Conservation (phyloP, 805 yeast species). For the Yarrowia yakushimensis region DNA sequence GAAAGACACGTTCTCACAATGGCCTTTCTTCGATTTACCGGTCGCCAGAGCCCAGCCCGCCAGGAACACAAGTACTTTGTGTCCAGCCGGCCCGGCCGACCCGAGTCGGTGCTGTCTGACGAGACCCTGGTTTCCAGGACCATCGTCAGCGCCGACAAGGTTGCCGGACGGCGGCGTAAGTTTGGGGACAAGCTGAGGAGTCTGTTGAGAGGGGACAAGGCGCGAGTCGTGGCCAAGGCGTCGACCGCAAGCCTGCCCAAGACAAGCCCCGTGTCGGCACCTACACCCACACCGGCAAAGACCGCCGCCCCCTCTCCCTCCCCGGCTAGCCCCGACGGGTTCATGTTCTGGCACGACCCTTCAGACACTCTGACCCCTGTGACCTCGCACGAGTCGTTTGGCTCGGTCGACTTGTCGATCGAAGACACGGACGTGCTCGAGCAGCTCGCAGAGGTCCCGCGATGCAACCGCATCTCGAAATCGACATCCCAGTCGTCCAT, state of each 20-base stretch:
- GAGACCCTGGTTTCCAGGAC: slow-evolving; percentile 19
- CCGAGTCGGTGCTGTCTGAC: slow-evolving; percentile 17
- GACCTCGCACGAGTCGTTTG: slow-evolving; percentile 16
- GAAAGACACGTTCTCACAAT: neutral
- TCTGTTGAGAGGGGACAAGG: slow-evolving; percentile 21
- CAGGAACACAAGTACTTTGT: slow-evolving; percentile 24
- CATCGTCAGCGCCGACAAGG: slow-evolving; percentile 21
- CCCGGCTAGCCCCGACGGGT: slow-evolving; percentile 17
- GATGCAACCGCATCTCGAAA: slow-evolving; percentile 23
- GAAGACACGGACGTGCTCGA: slow-evolving; percentile 12
- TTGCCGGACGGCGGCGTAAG: slow-evolving; percentile 24
- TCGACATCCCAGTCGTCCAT: slow-evolving; percentile 19
- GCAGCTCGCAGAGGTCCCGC: slow-evolving; percentile 22
- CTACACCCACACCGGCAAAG: neutral
- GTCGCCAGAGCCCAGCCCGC: slow-evolving; percentile 24
- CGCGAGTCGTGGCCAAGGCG: neutral
- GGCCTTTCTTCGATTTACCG: slow-evolving; percentile 24
- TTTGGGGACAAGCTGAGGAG: slow-evolving; percentile 25
- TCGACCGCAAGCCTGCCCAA: neutral
- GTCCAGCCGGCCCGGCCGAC: slow-evolving; percentile 19
- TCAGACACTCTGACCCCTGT: slow-evolving; percentile 21
- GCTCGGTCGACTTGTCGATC: neutral
- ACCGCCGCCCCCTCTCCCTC: slow-evolving; percentile 12
- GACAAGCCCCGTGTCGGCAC: neutral
- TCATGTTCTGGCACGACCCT: slow-evolving; percentile 25